Evolutionary conservation across 805 yeast genomes (phyloP).

Genomic region (Sugiyamaella smithiae): DNA sequence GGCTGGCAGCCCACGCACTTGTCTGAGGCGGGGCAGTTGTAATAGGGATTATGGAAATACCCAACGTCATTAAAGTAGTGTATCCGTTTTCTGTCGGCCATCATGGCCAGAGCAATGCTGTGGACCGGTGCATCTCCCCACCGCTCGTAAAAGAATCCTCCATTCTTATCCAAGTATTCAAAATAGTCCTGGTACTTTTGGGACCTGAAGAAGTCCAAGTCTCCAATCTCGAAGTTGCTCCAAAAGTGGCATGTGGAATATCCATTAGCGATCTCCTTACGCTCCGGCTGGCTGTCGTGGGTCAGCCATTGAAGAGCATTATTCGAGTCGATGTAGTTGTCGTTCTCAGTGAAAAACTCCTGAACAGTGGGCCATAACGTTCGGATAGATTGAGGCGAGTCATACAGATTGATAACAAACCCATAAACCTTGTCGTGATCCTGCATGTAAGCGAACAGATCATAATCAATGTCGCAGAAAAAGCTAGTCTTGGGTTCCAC

Average conservation of each 20-base stretch:
- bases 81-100: slow-evolving; percentile 62
- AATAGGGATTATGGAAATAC: slow-evolving; percentile 66
- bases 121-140: slow-evolving; percentile 97
- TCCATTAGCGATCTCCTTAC: slow-evolving; percentile 34
- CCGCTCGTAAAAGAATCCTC: slow-evolving; percentile 84
- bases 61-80: slow-evolving; percentile 92
- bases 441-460: slow-evolving; percentile 39
- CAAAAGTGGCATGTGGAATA: slow-evolving; percentile 82
- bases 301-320: slow-evolving; percentile 54
- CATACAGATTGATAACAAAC: slow-evolving; percentile 66
- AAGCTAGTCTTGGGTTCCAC: slow-evolving; percentile 72
- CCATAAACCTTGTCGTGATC: slow-evolving; percentile 70
- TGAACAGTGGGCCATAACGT: slow-evolving; percentile 70
- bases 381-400: slow-evolving; percentile 59
- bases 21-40: slow-evolving; percentile 77
- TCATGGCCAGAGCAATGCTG: slow-evolving; percentile 67
- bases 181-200: slow-evolving; percentile 67
- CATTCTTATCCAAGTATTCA: slow-evolving; percentile 58
- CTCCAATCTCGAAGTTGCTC: slow-evolving; percentile 85
- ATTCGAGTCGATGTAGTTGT: slow-evolving; percentile 56
- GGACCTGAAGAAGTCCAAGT: slow-evolving; percentile 73
- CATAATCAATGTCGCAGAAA: slow-evolving; percentile 61
- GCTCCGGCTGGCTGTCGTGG: slow-evolving; percentile 49
- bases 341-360: slow-evolving; percentile 52
- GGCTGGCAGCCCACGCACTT: slow-evolving; percentile 51